These are phyloP conservation scores for Diplodia sapinea DNA, from an alignment of 2,329 filamentous ascomycete species.

Conservation along the genomic window DNA sequence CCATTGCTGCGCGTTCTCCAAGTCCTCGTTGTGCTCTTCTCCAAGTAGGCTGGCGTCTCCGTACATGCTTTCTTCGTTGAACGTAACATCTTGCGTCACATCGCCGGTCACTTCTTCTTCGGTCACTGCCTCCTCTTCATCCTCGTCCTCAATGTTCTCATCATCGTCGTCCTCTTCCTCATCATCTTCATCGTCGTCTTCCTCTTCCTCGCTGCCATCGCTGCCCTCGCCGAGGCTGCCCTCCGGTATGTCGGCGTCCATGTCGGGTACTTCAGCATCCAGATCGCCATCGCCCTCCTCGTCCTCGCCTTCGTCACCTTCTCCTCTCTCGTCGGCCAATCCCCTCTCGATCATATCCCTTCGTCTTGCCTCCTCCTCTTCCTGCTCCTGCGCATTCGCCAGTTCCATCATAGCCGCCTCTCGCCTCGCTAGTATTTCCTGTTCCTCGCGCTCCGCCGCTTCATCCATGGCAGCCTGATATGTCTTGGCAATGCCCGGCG, in stretches of 20 bases:
- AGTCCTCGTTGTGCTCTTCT: constrained; percentile 35
- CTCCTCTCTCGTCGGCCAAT: constrained; percentile 50
- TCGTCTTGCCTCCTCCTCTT: constrained; percentile 48
- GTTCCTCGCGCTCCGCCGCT: constrained; percentile 84
- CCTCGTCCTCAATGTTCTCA: constrained; percentile 52
- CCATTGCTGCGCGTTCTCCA: constrained; percentile 42
- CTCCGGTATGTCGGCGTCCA: constrained; percentile 53
- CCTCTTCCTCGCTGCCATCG: constrained; percentile 47
- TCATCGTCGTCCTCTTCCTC: constrained; percentile 37
- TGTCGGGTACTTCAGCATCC: constrained; percentile 53
- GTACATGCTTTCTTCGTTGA: constrained; percentile 55
- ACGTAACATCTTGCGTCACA: constrained; percentile 52
- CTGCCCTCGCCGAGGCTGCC: constrained; percentile 30
- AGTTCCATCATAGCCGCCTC: constrained; percentile 76
- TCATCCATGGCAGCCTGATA: constrained; percentile 90
- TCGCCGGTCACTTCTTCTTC: constrained; percentile 36
- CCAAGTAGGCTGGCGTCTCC: constrained; percentile 53
- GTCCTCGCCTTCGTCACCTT: constrained; percentile 49
- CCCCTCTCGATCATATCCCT: constrained; percentile 42
- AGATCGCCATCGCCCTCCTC: constrained; percentile 47
- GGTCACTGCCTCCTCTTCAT: constrained; percentile 57
- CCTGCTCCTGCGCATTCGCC: constrained; percentile 65
- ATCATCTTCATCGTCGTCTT: constrained; percentile 39
- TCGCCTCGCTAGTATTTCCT: constrained; percentile 73
- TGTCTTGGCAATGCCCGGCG: constrained; percentile 86